phyloP scores from a whole-genome alignment of 148 eudicot genomes.

The Persicaria tinctoria region DNA sequence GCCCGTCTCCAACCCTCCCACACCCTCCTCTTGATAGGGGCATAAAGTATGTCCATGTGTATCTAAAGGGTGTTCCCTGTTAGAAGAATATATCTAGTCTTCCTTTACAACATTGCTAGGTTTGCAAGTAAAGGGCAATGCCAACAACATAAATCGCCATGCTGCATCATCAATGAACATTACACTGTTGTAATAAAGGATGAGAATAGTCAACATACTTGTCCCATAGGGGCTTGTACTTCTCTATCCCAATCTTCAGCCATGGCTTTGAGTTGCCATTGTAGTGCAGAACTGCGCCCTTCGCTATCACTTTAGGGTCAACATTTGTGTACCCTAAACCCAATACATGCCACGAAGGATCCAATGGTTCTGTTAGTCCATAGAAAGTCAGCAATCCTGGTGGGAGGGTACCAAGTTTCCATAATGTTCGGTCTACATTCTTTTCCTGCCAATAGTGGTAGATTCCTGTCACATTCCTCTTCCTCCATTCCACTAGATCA shows the following conservation, averaged over 20 bases:
- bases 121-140: not conserved
- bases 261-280: conserved; percentile 87
- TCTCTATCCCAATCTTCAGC: conserved; percentile 81
- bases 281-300: conserved; percentile 76
- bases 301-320: conserved; percentile 51
- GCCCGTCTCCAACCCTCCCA: not conserved
- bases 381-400: conserved; percentile 84
- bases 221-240: conserved; percentile 77
- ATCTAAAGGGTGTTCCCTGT: not conserved
- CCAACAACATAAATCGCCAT: not conserved
- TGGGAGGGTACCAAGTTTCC: conserved; percentile 85
- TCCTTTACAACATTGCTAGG: not conserved
- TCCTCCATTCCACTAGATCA: conserved; percentile 80
- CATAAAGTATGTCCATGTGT: conserved; percentile 10
- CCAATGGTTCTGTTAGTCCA: conserved; percentile 68
- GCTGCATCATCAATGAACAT: conserved; percentile 50
- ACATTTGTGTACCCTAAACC: conserved; percentile 80
- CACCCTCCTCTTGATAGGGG: not conserved
- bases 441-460: conserved; percentile 94
- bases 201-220: conserved; percentile 62
- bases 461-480: conserved; percentile 74
- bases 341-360: conserved; percentile 66
- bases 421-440: conserved; percentile 65
- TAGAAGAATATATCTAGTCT: conserved; percentile 7
- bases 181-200: conserved; percentile 64